These are phyloP conservation scores for Suillus plorans DNA, from an alignment of 768 basidiomycete genomes.

Conservation along the genomic window DNA sequence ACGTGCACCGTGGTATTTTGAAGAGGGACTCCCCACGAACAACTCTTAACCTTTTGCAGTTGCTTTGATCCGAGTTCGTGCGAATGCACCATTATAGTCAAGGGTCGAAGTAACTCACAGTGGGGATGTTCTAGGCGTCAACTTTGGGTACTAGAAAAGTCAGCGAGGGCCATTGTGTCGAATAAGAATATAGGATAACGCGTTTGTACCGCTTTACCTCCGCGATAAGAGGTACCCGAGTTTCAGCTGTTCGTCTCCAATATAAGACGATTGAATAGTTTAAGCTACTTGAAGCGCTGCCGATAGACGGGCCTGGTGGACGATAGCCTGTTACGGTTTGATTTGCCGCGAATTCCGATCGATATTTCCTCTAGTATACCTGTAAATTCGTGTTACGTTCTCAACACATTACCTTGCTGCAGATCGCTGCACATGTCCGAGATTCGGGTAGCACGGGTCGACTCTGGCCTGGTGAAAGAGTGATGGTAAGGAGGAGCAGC, in stretches of 20 bases:
- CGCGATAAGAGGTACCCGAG: neutral
- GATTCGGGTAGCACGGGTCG: too few species aligned
- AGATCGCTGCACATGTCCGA: too few species aligned
- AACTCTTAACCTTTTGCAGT: neutral
- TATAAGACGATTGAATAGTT: neutral
- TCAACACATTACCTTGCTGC: too few species aligned
- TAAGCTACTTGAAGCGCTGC: neutral
- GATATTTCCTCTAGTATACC: too few species aligned
- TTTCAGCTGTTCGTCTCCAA: neutral
- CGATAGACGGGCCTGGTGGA: neutral
- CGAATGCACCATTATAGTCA: neutral
- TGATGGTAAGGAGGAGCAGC: too few species aligned
- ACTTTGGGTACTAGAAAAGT: neutral
- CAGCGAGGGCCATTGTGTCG: neutral
- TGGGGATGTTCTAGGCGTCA: neutral
- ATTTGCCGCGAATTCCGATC: too few species aligned
- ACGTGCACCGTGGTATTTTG: conserved; percentile 41
- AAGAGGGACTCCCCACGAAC: conserved; percentile 26
- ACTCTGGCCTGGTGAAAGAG: too few species aligned
- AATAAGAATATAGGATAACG: neutral
- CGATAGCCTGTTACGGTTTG: too few species aligned
- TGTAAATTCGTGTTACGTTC: too few species aligned
- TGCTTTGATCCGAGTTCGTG: neutral
- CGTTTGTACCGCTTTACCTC: neutral
- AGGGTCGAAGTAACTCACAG: neutral